phyloP scores from a whole-genome alignment of 345 rosid species.

The Mercurialis annua region DNA sequence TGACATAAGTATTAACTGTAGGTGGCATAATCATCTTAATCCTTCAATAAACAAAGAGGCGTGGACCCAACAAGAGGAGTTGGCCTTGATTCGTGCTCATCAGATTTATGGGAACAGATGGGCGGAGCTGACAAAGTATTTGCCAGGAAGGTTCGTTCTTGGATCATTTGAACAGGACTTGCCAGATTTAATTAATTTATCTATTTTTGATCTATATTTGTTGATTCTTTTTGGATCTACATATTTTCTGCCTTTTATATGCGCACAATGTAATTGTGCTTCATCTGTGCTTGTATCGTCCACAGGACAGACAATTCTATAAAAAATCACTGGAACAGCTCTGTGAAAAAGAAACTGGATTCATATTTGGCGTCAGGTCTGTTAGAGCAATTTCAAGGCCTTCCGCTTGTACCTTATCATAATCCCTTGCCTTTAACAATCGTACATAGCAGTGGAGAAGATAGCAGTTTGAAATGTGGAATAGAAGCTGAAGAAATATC shows the following conservation, averaged over 20 bases:
- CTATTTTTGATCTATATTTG: background rate
- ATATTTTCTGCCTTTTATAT: background rate
- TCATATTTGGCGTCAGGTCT: constrained; percentile 88
- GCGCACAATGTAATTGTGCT: constrained; percentile 4
- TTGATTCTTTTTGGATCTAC: background rate
- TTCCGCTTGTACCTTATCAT: constrained; percentile 54
- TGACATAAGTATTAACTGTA: constrained; percentile 25
- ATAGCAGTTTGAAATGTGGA: constrained; percentile 46
- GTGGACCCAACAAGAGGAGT: constrained; percentile 99
- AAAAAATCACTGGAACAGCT: constrained; percentile 99
- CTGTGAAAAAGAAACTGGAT: constrained; percentile 95
- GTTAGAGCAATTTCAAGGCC: constrained; percentile 68
- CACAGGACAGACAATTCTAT: constrained; percentile 98
- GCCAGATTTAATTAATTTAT: constrained; percentile 1
- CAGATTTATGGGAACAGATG: constrained; percentile 94
- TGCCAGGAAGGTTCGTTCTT: constrained; percentile 87
- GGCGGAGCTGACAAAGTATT: constrained; percentile 96
- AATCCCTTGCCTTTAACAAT: constrained; percentile 47
- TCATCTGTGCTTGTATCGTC: constrained; percentile 27
- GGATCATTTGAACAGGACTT: constrained; percentile 13
- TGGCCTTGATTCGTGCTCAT: constrained; percentile 95
- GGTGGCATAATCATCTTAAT: constrained; percentile 99
- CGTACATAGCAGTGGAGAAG: constrained; percentile 70
- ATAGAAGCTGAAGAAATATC: constrained; percentile 71
- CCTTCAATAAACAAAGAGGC: constrained; percentile 96